A percentile compares a stretch with the other conserved stretches of the same genome.
These are phyloP conservation scores for Amphibolis antarctica DNA, from an alignment of 106 monocot genomes.

Conservation along the genomic window DNA sequence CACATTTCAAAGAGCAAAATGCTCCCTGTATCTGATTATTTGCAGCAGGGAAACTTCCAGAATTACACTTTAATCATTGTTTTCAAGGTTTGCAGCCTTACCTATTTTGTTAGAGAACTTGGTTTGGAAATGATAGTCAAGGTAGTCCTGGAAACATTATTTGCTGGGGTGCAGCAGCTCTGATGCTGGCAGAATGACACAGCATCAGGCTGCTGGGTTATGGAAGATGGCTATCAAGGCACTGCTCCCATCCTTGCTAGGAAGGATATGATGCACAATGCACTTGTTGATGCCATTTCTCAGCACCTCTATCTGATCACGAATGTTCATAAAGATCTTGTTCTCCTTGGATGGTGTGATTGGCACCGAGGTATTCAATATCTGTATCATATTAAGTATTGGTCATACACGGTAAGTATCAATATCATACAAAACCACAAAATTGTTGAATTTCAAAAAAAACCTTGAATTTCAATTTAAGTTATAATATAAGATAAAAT, in stretches of 20 bases:
- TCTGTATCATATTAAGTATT: no score
- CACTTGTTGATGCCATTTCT: constrained; percentile 69
- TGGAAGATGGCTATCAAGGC: constrained; percentile 69
- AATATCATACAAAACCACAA: no score
- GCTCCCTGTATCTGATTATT: background rate
- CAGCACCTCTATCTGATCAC: constrained; percentile 64
- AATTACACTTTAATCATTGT: background rate
- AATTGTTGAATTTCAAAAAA: no score
- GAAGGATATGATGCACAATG: constrained; percentile 36
- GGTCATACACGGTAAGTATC: no score
- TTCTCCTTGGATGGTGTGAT: constrained; percentile 33
- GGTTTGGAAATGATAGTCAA: constrained; percentile 32
- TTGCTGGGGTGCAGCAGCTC: constrained; percentile 40
- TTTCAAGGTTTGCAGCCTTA: constrained; percentile 23
- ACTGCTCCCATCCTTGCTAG: constrained; percentile 39
- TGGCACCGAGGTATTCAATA: no score
- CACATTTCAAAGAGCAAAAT: background rate
- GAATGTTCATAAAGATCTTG: constrained; percentile 52
- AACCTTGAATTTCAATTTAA: no score
- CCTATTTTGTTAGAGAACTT: constrained; percentile 48
- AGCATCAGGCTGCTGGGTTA: constrained; percentile 45
- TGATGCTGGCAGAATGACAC: constrained; percentile 33
- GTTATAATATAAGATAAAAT: no score
- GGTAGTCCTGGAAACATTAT: constrained; percentile 58
- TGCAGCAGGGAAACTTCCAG: background rate